Conservation (phyloP, 495 filamentous ascomycete species). For the Mytilinidion resinicola region DNA sequence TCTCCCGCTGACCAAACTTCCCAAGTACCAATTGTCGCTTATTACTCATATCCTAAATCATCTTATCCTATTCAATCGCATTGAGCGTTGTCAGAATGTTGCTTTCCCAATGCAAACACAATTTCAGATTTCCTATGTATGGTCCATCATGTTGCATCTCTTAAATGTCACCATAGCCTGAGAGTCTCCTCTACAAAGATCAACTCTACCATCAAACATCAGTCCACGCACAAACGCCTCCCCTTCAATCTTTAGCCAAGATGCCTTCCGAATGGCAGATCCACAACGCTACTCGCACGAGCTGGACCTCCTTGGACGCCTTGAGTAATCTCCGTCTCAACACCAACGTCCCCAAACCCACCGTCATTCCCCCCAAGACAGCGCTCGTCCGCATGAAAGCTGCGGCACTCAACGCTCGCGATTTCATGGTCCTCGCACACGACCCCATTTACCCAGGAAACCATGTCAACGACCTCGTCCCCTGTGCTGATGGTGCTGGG, state of each 20-base stretch:
- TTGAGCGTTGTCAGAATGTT: no score
- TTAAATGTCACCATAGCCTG: no score
- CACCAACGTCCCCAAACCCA: slow-evolving; percentile 14
- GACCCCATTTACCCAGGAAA: slow-evolving; percentile 15
- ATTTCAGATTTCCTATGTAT: no score
- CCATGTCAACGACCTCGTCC: slow-evolving; percentile 8
- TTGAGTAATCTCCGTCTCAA: slow-evolving; percentile 15
- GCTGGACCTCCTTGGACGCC: not conserved
- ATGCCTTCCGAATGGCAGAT: slow-evolving; percentile 3
- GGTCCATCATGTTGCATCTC: no score
- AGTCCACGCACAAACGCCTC: slow-evolving; percentile 16
- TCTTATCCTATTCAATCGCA: no score
- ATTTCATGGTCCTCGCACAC: slow-evolving; percentile 22
- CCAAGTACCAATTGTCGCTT: no score
- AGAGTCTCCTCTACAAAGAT: no score
- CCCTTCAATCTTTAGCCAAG: slow-evolving; percentile 8
- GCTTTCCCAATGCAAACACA: no score
- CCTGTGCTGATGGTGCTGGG: slow-evolving; percentile 12
- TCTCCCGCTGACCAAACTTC: no score
- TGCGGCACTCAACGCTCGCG: slow-evolving; percentile 12
- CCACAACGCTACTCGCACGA: not conserved
- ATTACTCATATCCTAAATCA: no score
- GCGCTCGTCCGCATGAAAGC: slow-evolving; percentile 17
- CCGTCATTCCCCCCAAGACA: slow-evolving; percentile 7
- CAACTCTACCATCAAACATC: no score